Base-by-base conservation (phyloP, 139 green algal genomes). In the Choricystis sp. region DNA sequence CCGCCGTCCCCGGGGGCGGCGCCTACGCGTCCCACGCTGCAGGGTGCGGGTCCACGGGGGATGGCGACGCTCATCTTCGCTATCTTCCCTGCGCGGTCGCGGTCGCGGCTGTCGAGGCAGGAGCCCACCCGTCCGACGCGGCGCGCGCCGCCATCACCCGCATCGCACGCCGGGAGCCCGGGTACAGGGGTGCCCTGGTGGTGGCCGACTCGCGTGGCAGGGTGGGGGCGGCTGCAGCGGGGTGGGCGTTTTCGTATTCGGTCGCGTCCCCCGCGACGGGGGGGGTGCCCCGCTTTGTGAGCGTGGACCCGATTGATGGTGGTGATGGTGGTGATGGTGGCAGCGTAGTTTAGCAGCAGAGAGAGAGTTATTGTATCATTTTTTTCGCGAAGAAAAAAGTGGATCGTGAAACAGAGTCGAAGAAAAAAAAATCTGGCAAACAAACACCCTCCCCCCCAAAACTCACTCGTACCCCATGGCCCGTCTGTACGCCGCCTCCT, bases 51-150 rank as follows among this genome's bases (percentile, higher is more conserved):
- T 73, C 82, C 26, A 91, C 84, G 19, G 84, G 84, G 1, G 82
- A 91, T 63, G 84, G 84, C 4, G 84, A 91, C 72, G 27, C 73
- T 4, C 86, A 91, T 65, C 70, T 91, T 40, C 67, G 81, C n/a
- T 91, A 92, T 64, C 71, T 86, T 52, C 83, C 79, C 0, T 90
- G 83, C 70, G 87, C 72, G 26, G 69, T 75, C 24, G 83, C 77
- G 3, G 82, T 91, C 9, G 84, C 87, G 62, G 74, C 59, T 31
- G 81, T 91, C 77, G 60, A 83, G 9, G 69, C 27, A 1, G 82
- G 82, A 2, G 52, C 74, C 57, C 48, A 24, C 28, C 82, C 83
- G 1, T 58, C 61, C 29, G 25, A 66, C 21, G 84, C 84, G 16
- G 79, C 77, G 1, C 76, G 87, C 52, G 74, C 75, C 4, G 75